Percentiles rank a stretch among this genome's conserved stretches.
phyloP scores from a whole-genome alignment of 1,284 basidiomycete species.

The Ustilago nuda region DNA sequence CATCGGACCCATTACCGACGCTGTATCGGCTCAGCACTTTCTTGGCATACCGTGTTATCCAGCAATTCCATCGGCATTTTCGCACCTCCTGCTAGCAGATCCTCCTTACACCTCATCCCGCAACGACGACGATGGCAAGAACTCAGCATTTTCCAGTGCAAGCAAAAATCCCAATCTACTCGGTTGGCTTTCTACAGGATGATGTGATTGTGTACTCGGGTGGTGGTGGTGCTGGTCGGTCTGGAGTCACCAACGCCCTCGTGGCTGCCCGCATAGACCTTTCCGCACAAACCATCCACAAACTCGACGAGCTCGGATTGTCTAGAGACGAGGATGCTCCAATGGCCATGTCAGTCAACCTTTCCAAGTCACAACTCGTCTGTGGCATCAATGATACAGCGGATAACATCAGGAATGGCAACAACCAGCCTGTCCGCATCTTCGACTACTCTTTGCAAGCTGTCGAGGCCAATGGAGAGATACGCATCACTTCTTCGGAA shows the following conservation, averaged over 20 bases:
- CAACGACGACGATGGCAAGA: conserved; percentile 30
- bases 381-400: conserved; percentile 62
- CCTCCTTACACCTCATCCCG: neutral
- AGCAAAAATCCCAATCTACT: conserved; percentile 63
- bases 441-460: conserved; percentile 42
- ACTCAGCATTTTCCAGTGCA: conserved; percentile 52
- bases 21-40: too few relatives aligned
- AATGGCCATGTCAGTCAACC: conserved; percentile 62
- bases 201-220: conserved; percentile 63
- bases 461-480: conserved; percentile 1
- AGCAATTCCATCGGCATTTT: conserved; percentile 3
- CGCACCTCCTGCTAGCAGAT: neutral
- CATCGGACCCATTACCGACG: neutral
- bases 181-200: conserved; percentile 56
- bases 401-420: conserved; percentile 34
- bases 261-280: conserved; percentile 47
- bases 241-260: conserved; percentile 63
- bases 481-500: conserved; percentile 9
- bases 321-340: conserved; percentile 65
- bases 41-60: neutral
- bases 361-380: conserved; percentile 40
- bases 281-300: conserved; percentile 27
- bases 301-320: conserved; percentile 55
- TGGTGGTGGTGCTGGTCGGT: conserved; percentile 64
- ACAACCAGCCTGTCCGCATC: conserved; percentile 59